Base-by-base conservation (phyloP, 2,329 filamentous ascomycete genomes). In the Fusarium verrucosum region DNA sequence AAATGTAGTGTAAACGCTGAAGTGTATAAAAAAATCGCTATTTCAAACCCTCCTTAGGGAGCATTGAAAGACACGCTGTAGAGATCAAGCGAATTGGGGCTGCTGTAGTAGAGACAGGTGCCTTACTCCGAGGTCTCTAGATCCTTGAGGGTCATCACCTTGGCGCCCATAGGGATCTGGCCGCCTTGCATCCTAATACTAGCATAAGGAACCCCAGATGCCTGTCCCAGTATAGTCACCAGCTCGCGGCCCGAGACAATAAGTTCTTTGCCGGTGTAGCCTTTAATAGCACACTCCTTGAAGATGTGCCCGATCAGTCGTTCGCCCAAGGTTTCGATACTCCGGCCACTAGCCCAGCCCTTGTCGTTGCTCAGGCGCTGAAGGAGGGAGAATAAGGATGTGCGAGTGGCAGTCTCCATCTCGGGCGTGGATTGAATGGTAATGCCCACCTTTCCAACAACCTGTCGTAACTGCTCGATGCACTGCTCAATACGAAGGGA, bases 331-430 rank as follows among this genome's bases (percentile, higher is more conserved):
- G 82, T 84, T 41, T 85, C 76, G 2, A 91, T 81, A 53, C 90
- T 88, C 3, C 88, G 81, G 1, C 83, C 87, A 65, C 85, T 90
- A 0, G 82, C 88, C 85, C 87, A 90, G 22, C 79, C 80, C 7
- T 80, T 73, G 16, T 84, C 76, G 2, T 63, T 63, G 0, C 79
- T 73, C 1, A 89, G 74, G 0, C 68, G 56, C 1, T 71, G 58
- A 43, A 89, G 83, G 0, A 73, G 72, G 3, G 70, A 49, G 17
- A 78, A 47, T 26, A 69, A 69, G 40, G 57, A 72, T 52, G 55
- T 72, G 22, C 73, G 72, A 20, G 68, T 71, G 40, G 66, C 66
- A 1, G 62, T 61, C 10, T 70, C 70, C 47, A 55, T 65, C 35
- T 67, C 58, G 8, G 68, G 62, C 9, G 65, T 73, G 33, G 70